Base-by-base conservation (phyloP, 306 rosid genomes). In the Dryas octopetala region DNA sequence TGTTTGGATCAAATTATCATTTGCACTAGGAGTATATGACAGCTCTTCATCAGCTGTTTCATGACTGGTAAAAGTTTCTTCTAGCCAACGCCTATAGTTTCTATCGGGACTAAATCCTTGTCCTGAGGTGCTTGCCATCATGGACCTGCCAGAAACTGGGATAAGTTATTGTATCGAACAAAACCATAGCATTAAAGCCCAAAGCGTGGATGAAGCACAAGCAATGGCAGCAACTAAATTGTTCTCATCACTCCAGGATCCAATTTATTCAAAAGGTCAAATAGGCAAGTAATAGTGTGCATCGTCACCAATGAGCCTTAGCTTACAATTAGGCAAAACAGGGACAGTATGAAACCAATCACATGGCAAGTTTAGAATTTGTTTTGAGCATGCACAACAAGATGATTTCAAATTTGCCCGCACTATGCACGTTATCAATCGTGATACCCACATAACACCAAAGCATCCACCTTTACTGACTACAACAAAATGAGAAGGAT, bases 71-170 rank as follows among this genome's bases (percentile, higher is more conserved):
- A 62, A 74, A 53, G 63, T 63, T 74, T 74, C 78, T 32, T 55
- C 58, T 48, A 74, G 68, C 78, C 71, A 74, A 52, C 70, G 45
- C 78, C 78, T 74, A 11, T 74, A 74, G 45, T 74, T 63, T 63
- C 70, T 40, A 41, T 40, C 52, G n/a, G 70, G 41, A 50, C 9
- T n/a, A 41, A 49, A 38, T 38, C 70, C 78, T n/a, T 46, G 71
- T 26, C 66, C 71, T 5, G 78, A 74, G 61, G 78, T 63, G 62
- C 78, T 62, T 50, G 71, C 78, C 70, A 74, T 74, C 32, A 63
- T 63, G 32, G 50, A 63, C 70, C 78, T 49, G 58, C 62, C 62
- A 74, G 43, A 50, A 48, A 50, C 9, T 32, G 62, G 32, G 17
- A 59, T 46, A 63, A 62, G 43, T 48, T 74, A 38, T 26, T 15